Evolutionary conservation across 345 rosid species (phyloP), one percentile per base, ranked within the genome.

Genomic region (Eutrema japonicum): DNA sequence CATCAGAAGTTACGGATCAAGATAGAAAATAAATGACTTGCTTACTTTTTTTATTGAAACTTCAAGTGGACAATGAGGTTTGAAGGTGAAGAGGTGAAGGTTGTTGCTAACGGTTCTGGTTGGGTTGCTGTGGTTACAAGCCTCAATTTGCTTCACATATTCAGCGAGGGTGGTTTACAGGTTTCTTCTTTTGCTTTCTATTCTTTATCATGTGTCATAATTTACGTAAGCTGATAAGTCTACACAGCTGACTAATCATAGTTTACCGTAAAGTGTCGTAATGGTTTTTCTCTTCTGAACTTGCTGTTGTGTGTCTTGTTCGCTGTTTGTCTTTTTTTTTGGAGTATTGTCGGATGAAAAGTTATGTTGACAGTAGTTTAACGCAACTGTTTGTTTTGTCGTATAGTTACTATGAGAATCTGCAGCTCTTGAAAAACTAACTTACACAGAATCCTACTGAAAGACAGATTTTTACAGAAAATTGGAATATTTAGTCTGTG

Each of bases 71-170:
- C 96, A 55, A 90, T 92, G 99, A 88, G 97, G 53, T 89, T 95
- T 79, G 99, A 87, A 84, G 96, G 89, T 40, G 99, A 95, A 86
- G 98, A 92, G 81, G 98, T 95, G 78, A 88, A 88, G 79, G 94
- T 81, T 62, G 96, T 95, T 11, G 89, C 96, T 32, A 85, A 90
- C 48, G 99, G 99, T 40, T 76, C 79, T 73, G 81, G 83, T 77
- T 95, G 98, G 98, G 92, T 92, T 68, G 96, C 99, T 84, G 99
- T 96, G 66, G 67, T 88, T 74, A 92, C 99, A 16, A 95, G 89
- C 82, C 92, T 88, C 53, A 92, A 92, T 81, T 84, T 88, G 75
- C 92, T 92, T 70, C 96, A 89, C 68, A 87, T 92, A 75, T 95
- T 85, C 69, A 87, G 85, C 5, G 92, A 87, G 80, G 96, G 99